These are phyloP conservation scores for Diplotaxis tenuifolia DNA, from an alignment of 345 rosid genomes.

Conservation along the genomic window DNA sequence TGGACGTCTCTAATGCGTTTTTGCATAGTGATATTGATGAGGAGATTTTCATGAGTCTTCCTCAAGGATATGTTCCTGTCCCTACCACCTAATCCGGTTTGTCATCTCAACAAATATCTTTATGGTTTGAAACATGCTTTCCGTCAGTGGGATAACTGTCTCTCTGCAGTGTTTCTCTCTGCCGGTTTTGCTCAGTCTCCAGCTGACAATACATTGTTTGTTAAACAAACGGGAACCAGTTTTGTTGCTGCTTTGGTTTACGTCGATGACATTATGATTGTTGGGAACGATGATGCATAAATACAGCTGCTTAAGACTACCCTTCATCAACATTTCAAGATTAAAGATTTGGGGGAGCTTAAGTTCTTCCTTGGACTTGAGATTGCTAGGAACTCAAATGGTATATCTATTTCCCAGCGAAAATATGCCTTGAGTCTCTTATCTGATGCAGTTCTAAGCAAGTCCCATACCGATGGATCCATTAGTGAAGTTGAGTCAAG, in stretches of 20 bases:
- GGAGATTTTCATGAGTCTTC: not conserved
- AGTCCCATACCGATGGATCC: not conserved
- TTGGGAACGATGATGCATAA: too few relatives aligned
- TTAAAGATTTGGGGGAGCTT: not conserved
- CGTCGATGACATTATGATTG: not conserved
- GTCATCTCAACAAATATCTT: not conserved
- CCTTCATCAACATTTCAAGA: not conserved
- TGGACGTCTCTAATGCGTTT: not conserved
- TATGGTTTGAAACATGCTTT: not conserved
- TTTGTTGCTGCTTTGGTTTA: not conserved
- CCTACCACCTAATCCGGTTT: not conserved
- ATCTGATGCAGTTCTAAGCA: not conserved
- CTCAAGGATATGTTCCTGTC: not conserved
- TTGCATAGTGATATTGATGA: not conserved
- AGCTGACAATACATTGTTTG: not conserved
- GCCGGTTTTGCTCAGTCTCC: not conserved
- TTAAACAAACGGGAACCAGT: not conserved
- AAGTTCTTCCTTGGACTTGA: too few relatives aligned
- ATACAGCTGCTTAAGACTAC: too few relatives aligned
- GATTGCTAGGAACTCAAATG: too few relatives aligned
- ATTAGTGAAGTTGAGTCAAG: not conserved
- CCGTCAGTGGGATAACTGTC: not conserved
- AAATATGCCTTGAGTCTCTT: not conserved
- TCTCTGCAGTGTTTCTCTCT: not conserved
- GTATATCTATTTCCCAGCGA: not conserved